A percentile compares a stretch with the other conserved stretches of the same genome.
These are phyloP conservation scores for Candida endomychidarum DNA, from an alignment of 805 yeast genomes.

Conservation along the genomic window DNA sequence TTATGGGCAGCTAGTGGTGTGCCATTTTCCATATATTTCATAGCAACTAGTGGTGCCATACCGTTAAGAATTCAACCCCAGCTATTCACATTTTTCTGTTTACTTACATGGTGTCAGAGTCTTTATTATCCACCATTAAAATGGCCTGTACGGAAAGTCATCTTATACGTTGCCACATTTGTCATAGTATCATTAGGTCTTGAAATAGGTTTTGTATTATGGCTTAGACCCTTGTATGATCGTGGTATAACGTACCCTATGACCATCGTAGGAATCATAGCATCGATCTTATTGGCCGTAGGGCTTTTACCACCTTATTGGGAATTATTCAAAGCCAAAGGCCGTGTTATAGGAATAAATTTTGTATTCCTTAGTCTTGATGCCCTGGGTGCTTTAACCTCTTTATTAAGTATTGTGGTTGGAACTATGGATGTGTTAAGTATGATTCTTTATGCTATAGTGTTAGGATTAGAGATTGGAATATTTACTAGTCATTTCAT, in stretches of 20 bases:
- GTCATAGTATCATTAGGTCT: conserved; percentile 50
- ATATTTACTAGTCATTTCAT: conserved; percentile 66
- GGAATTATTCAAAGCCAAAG: conserved; percentile 75
- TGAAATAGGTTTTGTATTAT: conserved; percentile 70
- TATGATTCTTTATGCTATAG: conserved; percentile 68
- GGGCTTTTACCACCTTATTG: conserved; percentile 90
- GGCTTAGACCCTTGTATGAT: conserved; percentile 57
- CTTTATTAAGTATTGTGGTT: conserved; percentile 56
- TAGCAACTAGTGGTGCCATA: conserved; percentile 65
- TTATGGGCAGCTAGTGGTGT: conserved; percentile 76
- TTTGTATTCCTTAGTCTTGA: conserved; percentile 77
- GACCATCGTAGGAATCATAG: conserved; percentile 74
- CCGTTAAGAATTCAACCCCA: conserved; percentile 89
- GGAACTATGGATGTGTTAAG: conserved; percentile 78
- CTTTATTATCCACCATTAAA: conserved; percentile 69
- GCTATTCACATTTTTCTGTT: conserved; percentile 68
- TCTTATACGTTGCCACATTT: conserved; percentile 35
- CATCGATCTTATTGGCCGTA: conserved; percentile 68
- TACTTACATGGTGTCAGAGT: conserved; percentile 62
- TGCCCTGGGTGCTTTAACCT: conserved; percentile 75
- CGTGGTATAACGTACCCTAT: conserved; percentile 71
- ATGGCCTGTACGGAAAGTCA: conserved; percentile 34
- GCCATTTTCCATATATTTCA: conserved; percentile 84
- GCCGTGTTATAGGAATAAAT: conserved; percentile 86
- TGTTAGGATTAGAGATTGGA: conserved; percentile 75